Percentiles rank a stretch among this genome's conserved stretches.
phyloP scores from a whole-genome alignment of 2,329 filamentous ascomycete species.

The Cephalotrichum gorgonifer region DNA sequence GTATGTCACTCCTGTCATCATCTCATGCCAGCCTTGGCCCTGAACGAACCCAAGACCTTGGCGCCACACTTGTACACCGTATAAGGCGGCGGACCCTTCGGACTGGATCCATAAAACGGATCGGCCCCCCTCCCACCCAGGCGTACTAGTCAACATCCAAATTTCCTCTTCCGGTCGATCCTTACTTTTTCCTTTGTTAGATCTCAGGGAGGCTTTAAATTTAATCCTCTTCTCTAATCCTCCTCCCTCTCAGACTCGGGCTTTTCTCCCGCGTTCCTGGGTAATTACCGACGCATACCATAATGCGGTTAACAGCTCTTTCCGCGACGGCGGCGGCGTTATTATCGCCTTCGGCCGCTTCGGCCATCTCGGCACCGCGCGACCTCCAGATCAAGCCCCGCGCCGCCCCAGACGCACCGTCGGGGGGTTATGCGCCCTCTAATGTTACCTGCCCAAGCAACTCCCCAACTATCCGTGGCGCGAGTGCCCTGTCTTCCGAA shows the following conservation, averaged over 20 bases:
- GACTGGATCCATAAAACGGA: too few species aligned
- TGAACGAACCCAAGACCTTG: too few species aligned
- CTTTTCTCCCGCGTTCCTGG: neutral
- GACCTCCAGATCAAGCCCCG: slow-evolving; percentile 9
- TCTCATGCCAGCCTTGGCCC: too few species aligned
- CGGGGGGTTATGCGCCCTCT: slow-evolving; percentile 61
- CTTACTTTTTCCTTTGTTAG: too few species aligned
- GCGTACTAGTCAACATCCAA: neutral
- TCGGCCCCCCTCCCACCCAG: neutral
- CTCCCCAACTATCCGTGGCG: slow-evolving; percentile 59
- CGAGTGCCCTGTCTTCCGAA: slow-evolving; percentile 45
- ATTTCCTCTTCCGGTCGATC: neutral
- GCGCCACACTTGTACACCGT: too few species aligned
- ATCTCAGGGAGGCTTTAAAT: too few species aligned
- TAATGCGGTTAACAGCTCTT: slow-evolving; percentile 6
- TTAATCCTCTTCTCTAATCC: too few species aligned
- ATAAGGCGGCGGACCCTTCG: too few species aligned
- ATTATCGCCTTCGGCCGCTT: slow-evolving; percentile 5
- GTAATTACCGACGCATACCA: neutral
- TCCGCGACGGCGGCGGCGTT: neutral
- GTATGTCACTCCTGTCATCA: too few species aligned
- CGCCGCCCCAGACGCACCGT: slow-evolving; percentile 25
- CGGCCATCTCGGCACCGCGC: slow-evolving; percentile 3
- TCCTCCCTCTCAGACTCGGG: neutral
- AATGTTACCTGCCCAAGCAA: slow-evolving; percentile 56